These are phyloP conservation scores for Kluyveromyces aestuarii DNA, from an alignment of 805 yeast species.

Conservation along the genomic window DNA sequence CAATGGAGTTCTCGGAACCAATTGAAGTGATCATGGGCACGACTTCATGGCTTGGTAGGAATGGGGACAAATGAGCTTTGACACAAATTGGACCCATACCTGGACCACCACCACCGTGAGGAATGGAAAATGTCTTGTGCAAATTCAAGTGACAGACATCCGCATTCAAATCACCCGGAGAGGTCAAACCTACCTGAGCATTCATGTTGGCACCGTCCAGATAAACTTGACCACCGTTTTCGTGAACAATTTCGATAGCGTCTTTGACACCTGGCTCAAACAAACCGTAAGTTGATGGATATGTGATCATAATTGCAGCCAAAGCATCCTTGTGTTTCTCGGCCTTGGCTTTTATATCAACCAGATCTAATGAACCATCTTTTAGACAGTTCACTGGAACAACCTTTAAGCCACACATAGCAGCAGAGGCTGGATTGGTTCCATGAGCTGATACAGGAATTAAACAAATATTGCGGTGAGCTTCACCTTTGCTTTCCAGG, in stretches of 20 bases:
- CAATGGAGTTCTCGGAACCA: slow-evolving; percentile 41
- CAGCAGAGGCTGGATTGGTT: slow-evolving; percentile 97
- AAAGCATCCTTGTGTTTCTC: slow-evolving; percentile 55
- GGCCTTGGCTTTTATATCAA: slow-evolving; percentile 67
- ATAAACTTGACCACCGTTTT: slow-evolving; percentile 89
- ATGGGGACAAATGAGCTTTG: slow-evolving; percentile 65
- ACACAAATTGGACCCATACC: slow-evolving; percentile 99
- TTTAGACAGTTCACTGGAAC: slow-evolving; percentile 81
- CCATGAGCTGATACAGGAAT: slow-evolving; percentile 98
- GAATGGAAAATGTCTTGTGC: slow-evolving; percentile 95
- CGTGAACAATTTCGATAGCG: slow-evolving; percentile 81
- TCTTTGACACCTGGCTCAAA: slow-evolving; percentile 85
- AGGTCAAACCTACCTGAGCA: slow-evolving; percentile 95
- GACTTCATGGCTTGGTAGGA: slow-evolving; percentile 71
- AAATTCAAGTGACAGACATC: slow-evolving; percentile 96
- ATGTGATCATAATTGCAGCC: slow-evolving; percentile 93
- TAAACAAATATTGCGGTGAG: slow-evolving; percentile 73
- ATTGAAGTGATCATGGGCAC: slow-evolving; percentile 40
- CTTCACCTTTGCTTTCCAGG: slow-evolving; percentile 60
- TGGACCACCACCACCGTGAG: slow-evolving; percentile 99
- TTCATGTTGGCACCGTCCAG: slow-evolving; percentile 99
- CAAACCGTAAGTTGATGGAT: slow-evolving; percentile 94
- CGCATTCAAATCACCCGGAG: slow-evolving; percentile 96
- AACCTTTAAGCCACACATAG: slow-evolving; percentile 93
- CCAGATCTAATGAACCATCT: slow-evolving; percentile 80